Evolutionary conservation across 1,284 basidiomycete species (phyloP).

Genomic region (Cutaneotrichosporon arboriforme): DNA sequence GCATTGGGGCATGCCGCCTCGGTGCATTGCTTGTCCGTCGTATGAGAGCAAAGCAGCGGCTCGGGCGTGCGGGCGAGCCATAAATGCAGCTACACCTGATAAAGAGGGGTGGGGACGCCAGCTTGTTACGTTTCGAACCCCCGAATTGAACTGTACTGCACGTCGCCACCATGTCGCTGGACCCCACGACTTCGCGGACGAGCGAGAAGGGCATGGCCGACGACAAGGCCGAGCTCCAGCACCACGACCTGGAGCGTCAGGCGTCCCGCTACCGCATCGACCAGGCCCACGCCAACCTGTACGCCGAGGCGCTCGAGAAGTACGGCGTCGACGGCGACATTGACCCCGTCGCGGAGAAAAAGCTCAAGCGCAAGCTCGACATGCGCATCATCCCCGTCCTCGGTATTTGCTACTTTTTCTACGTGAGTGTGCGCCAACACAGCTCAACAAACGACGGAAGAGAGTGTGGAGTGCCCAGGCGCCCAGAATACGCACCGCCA

Average conservation of each 20-base stretch:
- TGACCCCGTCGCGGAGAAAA: slow-evolving; percentile 36
- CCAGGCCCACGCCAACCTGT: slow-evolving; percentile 31
- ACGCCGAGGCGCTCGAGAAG: slow-evolving; percentile 37
- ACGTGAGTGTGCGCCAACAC: slow-evolving; percentile 11
- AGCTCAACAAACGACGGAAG: not conserved
- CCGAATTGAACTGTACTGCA: too few relatives aligned
- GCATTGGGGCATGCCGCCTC: too few relatives aligned
- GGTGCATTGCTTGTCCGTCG: too few relatives aligned
- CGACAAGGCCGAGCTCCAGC: not conserved
- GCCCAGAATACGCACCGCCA: not conserved
- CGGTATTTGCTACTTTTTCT: slow-evolving; percentile 43
- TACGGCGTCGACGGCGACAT: slow-evolving; percentile 38
- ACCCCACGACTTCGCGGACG: too few relatives aligned
- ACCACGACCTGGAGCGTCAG: not conserved
- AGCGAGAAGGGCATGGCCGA: not conserved
- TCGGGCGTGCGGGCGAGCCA: too few relatives aligned
- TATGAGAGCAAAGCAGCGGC: too few relatives aligned
- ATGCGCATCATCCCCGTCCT: slow-evolving; percentile 34
- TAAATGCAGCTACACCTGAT: too few relatives aligned
- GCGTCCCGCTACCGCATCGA: not conserved
- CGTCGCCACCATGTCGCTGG: too few relatives aligned
- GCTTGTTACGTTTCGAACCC: too few relatives aligned
- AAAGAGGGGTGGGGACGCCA: too few relatives aligned
- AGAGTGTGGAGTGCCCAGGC: not conserved
- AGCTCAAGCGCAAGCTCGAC: slow-evolving; percentile 37